Evolutionary conservation across 768 basidiomycete species (phyloP).

Genomic region (Boletus sp.): DNA sequence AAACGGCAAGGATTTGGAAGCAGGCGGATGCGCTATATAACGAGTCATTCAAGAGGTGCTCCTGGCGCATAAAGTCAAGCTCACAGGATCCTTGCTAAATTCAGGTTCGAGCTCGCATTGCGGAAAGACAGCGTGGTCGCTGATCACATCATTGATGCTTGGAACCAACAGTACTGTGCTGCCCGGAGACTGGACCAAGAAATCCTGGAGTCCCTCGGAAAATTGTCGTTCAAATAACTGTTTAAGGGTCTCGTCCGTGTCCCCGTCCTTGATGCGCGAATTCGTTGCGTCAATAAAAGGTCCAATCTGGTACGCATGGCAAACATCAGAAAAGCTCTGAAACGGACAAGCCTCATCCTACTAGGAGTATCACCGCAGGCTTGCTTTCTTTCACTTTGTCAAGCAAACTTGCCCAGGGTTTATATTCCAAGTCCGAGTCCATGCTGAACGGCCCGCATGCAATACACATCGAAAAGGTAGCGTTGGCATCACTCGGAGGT

Average conservation of each 20-base stretch:
- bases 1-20: slow-evolving; percentile 88
- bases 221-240: slow-evolving; percentile 71
- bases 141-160: slow-evolving; percentile 76
- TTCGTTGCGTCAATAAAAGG: slow-evolving; percentile 87
- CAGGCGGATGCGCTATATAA: slow-evolving; percentile 62
- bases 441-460: slow-evolving; percentile 86
- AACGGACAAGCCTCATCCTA: slow-evolving; percentile 31
- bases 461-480: slow-evolving; percentile 61
- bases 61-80: slow-evolving; percentile 17
- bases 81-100: slow-evolving; percentile 50
- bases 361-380: slow-evolving; percentile 78
- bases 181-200: slow-evolving; percentile 59
- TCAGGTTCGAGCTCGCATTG: slow-evolving; percentile 59
- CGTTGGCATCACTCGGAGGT: slow-evolving; percentile 32
- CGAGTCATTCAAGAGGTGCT: not conserved
- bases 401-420: slow-evolving; percentile 63
- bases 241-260: slow-evolving; percentile 58
- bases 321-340: not conserved
- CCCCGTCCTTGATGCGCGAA: slow-evolving; percentile 70
- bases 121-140: slow-evolving; percentile 79
- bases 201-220: slow-evolving; percentile 48
- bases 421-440: slow-evolving; percentile 73
- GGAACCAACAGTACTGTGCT: slow-evolving; percentile 80
- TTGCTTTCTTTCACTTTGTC: slow-evolving; percentile 57
- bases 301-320: slow-evolving; percentile 57